Evolutionary conservation across 1,284 basidiomycete genomes (phyloP).

Genomic region (Sporisorium reilianum): DNA sequence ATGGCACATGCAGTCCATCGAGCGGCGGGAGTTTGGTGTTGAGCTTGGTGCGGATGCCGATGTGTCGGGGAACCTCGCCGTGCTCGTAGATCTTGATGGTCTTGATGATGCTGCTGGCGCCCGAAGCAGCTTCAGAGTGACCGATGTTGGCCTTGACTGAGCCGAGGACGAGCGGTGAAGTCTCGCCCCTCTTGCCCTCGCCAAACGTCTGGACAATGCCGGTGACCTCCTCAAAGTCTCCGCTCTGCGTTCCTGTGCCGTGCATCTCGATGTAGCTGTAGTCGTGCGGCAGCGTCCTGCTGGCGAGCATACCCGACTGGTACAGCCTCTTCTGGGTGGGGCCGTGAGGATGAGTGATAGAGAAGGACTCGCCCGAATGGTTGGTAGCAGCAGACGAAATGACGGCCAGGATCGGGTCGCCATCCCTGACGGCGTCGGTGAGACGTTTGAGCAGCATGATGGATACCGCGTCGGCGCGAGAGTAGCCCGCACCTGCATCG

Average conservation of each 20-base stretch:
- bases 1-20: constrained; percentile 35
- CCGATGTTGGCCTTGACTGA: constrained; percentile 55
- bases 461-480: constrained; percentile 49
- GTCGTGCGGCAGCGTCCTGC: constrained; percentile 33
- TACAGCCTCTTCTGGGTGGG: constrained; percentile 47
- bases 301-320: constrained; percentile 37
- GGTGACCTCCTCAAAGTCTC: constrained; percentile 49
- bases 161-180: constrained; percentile 37
- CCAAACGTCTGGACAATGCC: constrained; percentile 58
- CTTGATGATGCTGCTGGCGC: constrained; percentile 53
- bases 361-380: constrained; percentile 52
- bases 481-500: constrained; percentile 49
- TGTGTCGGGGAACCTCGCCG: constrained; percentile 39
- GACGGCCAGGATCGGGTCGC: constrained; percentile 46
- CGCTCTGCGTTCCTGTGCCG: constrained; percentile 56
- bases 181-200: constrained; percentile 25
- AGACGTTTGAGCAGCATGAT: constrained; percentile 50
- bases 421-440: constrained; percentile 43
- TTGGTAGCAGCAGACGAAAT: constrained; percentile 52
- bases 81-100: constrained; percentile 38
- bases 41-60: constrained; percentile 51
- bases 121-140: constrained; percentile 49
- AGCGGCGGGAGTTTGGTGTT: constrained; percentile 51
- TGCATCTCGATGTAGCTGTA: constrained; percentile 50
- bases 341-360: constrained; percentile 55